These are phyloP conservation scores for Hortaea werneckii DNA, from an alignment of 2,329 filamentous ascomycete genomes.

Conservation along the genomic window DNA sequence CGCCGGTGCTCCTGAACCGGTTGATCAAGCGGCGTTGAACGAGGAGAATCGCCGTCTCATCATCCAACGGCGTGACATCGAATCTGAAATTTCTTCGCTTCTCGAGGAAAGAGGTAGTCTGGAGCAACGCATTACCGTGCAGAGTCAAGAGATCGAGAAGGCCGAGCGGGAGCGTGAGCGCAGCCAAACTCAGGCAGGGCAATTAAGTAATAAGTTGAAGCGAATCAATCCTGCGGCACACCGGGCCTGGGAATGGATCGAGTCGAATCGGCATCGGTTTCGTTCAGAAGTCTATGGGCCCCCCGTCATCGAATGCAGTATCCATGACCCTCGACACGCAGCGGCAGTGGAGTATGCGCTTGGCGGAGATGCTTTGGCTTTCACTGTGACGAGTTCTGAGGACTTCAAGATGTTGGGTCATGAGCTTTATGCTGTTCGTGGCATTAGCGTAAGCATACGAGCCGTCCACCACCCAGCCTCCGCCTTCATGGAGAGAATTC, in stretches of 20 bases:
- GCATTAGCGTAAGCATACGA: constrained; percentile 63
- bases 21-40: constrained; percentile 62
- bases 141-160: constrained; percentile 29
- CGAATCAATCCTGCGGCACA: constrained; percentile 53
- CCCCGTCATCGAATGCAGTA: constrained; percentile 66
- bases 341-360: constrained; percentile 51
- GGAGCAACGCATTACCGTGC: constrained; percentile 26
- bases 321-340: constrained; percentile 62
- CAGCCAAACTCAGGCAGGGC: constrained; percentile 65
- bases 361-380: constrained; percentile 44
- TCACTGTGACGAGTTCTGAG: constrained; percentile 64
- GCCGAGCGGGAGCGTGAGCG: constrained; percentile 42
- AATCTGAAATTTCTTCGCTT: constrained; percentile 33
- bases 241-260: constrained; percentile 72
- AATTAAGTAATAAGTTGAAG: constrained; percentile 58
- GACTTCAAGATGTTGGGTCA: constrained; percentile 67
- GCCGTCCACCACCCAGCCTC: constrained; percentile 47
- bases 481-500: constrained; percentile 41
- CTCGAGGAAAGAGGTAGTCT: constrained; percentile 25
- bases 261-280: constrained; percentile 58
- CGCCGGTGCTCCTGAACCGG: constrained; percentile 53
- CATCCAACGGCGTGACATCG: constrained; percentile 35
- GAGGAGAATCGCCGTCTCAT: constrained; percentile 56
- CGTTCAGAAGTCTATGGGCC: constrained; percentile 71
- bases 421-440: constrained; percentile 53